A percentile compares a stretch with the other conserved stretches of the same genome.
These are phyloP conservation scores for Daldinia sp. DNA, from an alignment of 2,329 filamentous ascomycete genomes.

Conservation along the genomic window DNA sequence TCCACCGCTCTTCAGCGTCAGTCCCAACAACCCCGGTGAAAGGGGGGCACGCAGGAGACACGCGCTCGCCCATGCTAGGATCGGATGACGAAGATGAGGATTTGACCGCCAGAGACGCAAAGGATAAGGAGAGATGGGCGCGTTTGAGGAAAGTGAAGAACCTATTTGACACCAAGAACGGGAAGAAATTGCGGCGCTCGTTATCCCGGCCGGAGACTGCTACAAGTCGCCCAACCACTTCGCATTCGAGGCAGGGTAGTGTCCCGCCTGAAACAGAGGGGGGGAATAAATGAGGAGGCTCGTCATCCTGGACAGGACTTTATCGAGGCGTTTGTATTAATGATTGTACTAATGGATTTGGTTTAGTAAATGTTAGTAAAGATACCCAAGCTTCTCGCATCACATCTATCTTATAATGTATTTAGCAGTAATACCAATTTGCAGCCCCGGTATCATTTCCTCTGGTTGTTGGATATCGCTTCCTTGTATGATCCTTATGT, in stretches of 20 bases:
- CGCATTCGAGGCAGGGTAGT: conserved; percentile 39
- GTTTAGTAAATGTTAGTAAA: conserved; percentile 14
- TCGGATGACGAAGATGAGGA: conserved; percentile 58
- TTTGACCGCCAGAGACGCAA: conserved; percentile 58
- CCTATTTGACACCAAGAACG: conserved; percentile 71
- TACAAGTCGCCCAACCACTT: conserved; percentile 41
- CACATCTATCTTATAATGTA: not conserved
- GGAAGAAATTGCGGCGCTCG: conserved; percentile 59
- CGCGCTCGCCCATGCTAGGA: conserved; percentile 27
- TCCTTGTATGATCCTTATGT: not conserved
- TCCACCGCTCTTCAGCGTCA: conserved; percentile 42
- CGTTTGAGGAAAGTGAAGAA: conserved; percentile 75
- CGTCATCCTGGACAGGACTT: not conserved
- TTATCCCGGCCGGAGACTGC: conserved; percentile 54
- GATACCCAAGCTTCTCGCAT: conserved; percentile 25
- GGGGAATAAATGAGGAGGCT: conserved; percentile 31
- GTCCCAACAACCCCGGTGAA: conserved; percentile 41
- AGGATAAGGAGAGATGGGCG: conserved; percentile 79
- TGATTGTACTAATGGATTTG: not conserved
- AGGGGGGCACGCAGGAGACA: conserved; percentile 32
- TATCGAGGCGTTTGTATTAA: not conserved
- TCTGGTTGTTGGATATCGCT: not conserved
- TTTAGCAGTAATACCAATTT: conserved; percentile 7
- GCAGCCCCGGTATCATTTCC: conserved; percentile 2
- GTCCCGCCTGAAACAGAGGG: conserved; percentile 31